phyloP scores from a whole-genome alignment of 2,329 filamentous ascomycete species.

The Fonsecaea pugnacius region DNA sequence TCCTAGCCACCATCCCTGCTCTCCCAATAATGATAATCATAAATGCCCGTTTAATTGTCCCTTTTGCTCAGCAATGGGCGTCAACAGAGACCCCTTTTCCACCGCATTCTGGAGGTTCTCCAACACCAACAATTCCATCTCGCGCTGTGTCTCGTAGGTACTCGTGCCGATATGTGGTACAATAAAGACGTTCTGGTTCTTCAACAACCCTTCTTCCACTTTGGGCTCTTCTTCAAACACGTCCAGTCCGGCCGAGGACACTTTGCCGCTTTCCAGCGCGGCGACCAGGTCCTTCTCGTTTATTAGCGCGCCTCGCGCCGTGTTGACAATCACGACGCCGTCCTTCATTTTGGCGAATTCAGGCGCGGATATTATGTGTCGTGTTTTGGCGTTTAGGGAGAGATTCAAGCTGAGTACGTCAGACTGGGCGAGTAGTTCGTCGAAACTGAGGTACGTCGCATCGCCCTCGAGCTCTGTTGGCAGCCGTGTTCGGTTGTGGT shows the following conservation, averaged over 20 bases:
- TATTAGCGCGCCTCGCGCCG: slow-evolving; percentile 51
- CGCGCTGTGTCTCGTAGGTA: slow-evolving; percentile 64
- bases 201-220: slow-evolving; percentile 53
- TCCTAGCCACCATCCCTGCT: background rate
- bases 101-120: slow-evolving; percentile 62
- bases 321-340: slow-evolving; percentile 52
- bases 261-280: slow-evolving; percentile 52
- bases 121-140: slow-evolving; percentile 65
- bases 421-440: slow-evolving; percentile 51
- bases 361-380: slow-evolving; percentile 52
- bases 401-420: slow-evolving; percentile 55
- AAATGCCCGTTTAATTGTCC: slow-evolving; percentile 32
- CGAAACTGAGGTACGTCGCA: slow-evolving; percentile 52
- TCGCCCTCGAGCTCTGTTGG: slow-evolving; percentile 47
- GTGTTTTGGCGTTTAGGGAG: slow-evolving; percentile 50
- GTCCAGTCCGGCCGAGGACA: slow-evolving; percentile 51
- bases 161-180: slow-evolving; percentile 65
- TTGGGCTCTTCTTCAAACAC: slow-evolving; percentile 54
- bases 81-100: slow-evolving; percentile 61
- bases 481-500: slow-evolving; percentile 52
- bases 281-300: slow-evolving; percentile 54
- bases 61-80: slow-evolving; percentile 66
- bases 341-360: slow-evolving; percentile 54
- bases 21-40: background rate
- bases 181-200: slow-evolving; percentile 55